phyloP scores from a whole-genome alignment of 345 rosid species.

The Cochlearia excelsa region DNA sequence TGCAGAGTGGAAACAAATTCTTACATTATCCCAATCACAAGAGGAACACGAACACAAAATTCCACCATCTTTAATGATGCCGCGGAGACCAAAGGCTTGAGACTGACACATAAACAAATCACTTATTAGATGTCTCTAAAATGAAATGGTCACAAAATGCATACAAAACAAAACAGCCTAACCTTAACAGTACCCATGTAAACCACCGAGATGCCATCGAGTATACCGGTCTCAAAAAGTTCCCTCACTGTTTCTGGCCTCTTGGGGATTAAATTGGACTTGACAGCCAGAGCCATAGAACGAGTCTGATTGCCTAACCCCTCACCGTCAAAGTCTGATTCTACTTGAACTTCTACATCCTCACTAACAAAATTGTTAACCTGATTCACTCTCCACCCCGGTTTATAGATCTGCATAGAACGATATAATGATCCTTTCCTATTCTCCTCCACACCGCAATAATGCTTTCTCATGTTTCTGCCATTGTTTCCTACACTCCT shows the following conservation, averaged over 20 bases:
- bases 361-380: conserved; percentile 43
- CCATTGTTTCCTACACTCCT: conserved; percentile 15
- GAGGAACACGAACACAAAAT: conserved; percentile 81
- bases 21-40: conserved; percentile 81
- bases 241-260: conserved; percentile 83
- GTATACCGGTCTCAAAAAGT: conserved; percentile 89
- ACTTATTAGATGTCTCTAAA: conserved; percentile 23
- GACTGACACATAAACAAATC: conserved; percentile 38
- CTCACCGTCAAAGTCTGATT: conserved; percentile 43
- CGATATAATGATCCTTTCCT: conserved; percentile 30
- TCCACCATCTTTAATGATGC: conserved; percentile 79
- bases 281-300: conserved; percentile 43
- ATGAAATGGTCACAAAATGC: conserved; percentile 19
- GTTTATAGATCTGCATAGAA: conserved; percentile 33
- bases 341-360: conserved; percentile 40
- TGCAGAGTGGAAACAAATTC: conserved; percentile 36
- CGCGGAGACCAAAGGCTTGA: conserved; percentile 90
- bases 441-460: conserved; percentile 26
- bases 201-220: conserved; percentile 78
- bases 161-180: conserved; percentile 17
- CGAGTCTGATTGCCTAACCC: conserved; percentile 55
- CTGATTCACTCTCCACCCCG: conserved; percentile 39
- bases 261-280: conserved; percentile 44
- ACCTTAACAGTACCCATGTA: conserved; percentile 91
- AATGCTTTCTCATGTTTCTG: conserved; percentile 1